phyloP scores from a whole-genome alignment of 1,139 yeast genomes.

The Protomyces inundatus region DNA sequence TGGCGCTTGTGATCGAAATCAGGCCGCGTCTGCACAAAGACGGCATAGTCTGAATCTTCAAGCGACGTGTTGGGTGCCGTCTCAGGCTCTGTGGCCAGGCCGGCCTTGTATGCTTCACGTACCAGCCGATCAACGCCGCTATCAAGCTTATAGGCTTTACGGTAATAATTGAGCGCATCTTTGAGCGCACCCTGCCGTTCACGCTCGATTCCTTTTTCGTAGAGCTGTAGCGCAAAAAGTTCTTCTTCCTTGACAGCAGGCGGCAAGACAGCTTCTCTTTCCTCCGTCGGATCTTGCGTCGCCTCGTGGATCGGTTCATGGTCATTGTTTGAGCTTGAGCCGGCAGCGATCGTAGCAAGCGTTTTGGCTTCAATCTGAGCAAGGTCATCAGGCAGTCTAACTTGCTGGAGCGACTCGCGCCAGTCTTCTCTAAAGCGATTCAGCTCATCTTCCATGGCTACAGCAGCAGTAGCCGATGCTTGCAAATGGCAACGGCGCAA shows the following conservation, averaged over 20 bases:
- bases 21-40: constrained; percentile 35
- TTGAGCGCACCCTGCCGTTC: constrained; percentile 71
- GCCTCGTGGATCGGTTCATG: no score
- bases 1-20: constrained; percentile 37
- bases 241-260: constrained; percentile 37
- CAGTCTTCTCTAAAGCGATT: not conserved
- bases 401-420: not conserved
- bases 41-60: constrained; percentile 20
- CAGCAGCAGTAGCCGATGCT: no score
- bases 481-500: not conserved
- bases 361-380: no score
- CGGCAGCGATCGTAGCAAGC: no score
- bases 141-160: constrained; percentile 64
- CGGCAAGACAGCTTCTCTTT: no score
- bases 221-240: constrained; percentile 51
- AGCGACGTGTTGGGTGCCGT: constrained; percentile 39
- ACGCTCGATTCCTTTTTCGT: constrained; percentile 65
- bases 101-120: constrained; percentile 41
- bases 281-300: no score
- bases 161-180: constrained; percentile 70
- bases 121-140: constrained; percentile 65
- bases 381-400: no score
- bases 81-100: not conserved
- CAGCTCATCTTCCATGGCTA: not conserved
- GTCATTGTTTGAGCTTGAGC: no score